Conservation (phyloP, 768 basidiomycete genomes). For the Kwoniella pini region DNA sequence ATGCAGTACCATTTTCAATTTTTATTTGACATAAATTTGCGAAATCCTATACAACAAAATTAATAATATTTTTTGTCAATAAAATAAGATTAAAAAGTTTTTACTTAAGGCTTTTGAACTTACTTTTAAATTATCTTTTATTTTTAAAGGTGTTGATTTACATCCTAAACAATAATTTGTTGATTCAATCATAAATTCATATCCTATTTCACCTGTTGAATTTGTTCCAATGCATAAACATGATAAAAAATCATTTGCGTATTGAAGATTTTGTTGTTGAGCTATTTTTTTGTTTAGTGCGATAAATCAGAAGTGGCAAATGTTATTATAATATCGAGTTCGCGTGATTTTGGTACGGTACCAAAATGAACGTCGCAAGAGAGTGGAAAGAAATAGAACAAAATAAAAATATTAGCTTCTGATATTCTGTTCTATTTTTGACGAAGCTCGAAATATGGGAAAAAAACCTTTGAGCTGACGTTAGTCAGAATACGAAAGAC, state of each 20-base stretch:
- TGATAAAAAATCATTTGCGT: slow-evolving; percentile 32
- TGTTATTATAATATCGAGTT: neutral
- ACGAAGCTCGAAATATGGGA: neutral
- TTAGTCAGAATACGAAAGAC: slow-evolving; percentile 5
- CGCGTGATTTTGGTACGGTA: too few relatives aligned
- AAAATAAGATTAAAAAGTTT: neutral
- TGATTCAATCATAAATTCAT: slow-evolving; percentile 10
- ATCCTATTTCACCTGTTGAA: slow-evolving; percentile 19
- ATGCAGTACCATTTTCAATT: slow-evolving; percentile 25
- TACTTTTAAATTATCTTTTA: slow-evolving; percentile 33
- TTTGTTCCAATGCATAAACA: slow-evolving; percentile 33
- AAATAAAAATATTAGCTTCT: neutral
- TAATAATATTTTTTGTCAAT: neutral
- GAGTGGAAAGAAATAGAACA: neutral
- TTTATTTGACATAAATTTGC: slow-evolving; percentile 33
- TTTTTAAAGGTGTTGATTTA: slow-evolving; percentile 15
- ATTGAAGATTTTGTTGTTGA: slow-evolving; percentile 20
- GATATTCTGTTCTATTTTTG: neutral
- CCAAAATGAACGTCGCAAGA: too few relatives aligned
- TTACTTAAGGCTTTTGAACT: slow-evolving; percentile 12
- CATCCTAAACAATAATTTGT: slow-evolving; percentile 33
- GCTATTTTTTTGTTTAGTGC: slow-evolving; percentile 10
- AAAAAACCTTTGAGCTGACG: slow-evolving; percentile 1
- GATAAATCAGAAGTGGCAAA: neutral
- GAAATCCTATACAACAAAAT: slow-evolving; percentile 12